Evolutionary conservation across 176 grass and related monocot genomes (phyloP).

Genomic region (Bromus sterilis): DNA sequence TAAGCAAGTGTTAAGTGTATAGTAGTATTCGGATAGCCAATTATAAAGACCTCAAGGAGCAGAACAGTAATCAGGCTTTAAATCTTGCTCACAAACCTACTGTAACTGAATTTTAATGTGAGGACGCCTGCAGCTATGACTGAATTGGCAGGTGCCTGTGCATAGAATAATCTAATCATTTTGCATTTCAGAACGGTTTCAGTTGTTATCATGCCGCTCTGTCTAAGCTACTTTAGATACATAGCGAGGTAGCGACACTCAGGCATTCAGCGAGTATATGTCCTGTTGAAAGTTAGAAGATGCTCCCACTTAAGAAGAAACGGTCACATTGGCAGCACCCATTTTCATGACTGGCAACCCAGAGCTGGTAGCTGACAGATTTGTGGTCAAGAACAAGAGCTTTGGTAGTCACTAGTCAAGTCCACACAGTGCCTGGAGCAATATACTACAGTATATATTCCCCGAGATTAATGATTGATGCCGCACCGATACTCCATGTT

Average conservation of each 20-base stretch:
- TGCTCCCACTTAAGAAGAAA: neutral
- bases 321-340: too few species aligned
- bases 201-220: too few species aligned
- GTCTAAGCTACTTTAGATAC: neutral
- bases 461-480: neutral
- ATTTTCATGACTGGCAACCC: neutral
- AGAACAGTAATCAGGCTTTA: neutral
- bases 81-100: neutral
- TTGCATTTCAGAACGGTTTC: neutral
- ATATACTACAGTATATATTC: too few species aligned
- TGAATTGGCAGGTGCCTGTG: neutral
- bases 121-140: neutral
- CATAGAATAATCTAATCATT: neutral
- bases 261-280: too few species aligned
- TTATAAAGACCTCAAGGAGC: neutral
- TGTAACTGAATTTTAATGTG: too few species aligned
- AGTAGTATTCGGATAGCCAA: neutral
- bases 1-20: neutral
- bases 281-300: too few species aligned
- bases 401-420: neutral
- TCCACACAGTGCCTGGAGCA: too few species aligned
- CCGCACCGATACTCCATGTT: neutral
- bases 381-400: neutral
- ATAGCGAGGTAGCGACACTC: neutral
- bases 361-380: neutral